Percentiles rank a stretch among this genome's conserved stretches.
Evolutionary conservation across 768 basidiomycete species (phyloP).

Genomic region (Agrocybe pediades): DNA sequence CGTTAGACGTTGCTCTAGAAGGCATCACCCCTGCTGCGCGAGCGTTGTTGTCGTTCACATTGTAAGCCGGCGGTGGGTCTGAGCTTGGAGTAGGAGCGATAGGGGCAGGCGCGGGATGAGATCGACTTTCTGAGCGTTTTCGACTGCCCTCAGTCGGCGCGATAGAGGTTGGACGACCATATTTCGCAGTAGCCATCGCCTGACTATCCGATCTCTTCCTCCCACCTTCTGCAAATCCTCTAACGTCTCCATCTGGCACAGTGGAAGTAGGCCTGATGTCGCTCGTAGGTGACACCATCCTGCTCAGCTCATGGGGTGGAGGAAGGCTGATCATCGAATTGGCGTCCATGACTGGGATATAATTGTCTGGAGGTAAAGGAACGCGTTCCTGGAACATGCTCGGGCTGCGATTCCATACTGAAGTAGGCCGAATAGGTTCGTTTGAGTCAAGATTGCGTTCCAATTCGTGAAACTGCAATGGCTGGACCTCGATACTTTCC

Average conservation of each 20-base stretch:
- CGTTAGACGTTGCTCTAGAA: constrained; percentile 21
- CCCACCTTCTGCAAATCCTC: not conserved
- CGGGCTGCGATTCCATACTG: constrained; percentile 19
- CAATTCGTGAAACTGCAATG: not conserved
- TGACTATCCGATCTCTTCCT: not conserved
- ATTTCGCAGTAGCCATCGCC: not conserved
- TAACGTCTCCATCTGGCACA: not conserved
- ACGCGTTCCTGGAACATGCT: constrained; percentile 26
- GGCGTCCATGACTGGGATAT: constrained; percentile 44
- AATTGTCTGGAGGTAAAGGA: constrained; percentile 47
- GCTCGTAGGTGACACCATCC: constrained; percentile 18
- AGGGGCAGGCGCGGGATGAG: no score
- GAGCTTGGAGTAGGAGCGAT: not conserved
- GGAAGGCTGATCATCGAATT: constrained; percentile 46
- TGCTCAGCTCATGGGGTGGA: constrained; percentile 49
- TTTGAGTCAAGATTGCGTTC: constrained; percentile 6
- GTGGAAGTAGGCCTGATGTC: not conserved
- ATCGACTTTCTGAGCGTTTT: not conserved
- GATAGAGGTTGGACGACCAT: not conserved
- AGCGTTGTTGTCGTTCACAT: not conserved
- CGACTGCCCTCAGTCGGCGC: not conserved
- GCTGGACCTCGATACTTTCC: constrained; percentile 18
- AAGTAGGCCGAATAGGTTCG: constrained; percentile 18
- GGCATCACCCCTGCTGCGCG: constrained; percentile 2
- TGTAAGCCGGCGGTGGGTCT: not conserved